Evolutionary conservation across 352 stramenopile genomes (phyloP).

Genomic region (Elongisporangium prolatum): DNA sequence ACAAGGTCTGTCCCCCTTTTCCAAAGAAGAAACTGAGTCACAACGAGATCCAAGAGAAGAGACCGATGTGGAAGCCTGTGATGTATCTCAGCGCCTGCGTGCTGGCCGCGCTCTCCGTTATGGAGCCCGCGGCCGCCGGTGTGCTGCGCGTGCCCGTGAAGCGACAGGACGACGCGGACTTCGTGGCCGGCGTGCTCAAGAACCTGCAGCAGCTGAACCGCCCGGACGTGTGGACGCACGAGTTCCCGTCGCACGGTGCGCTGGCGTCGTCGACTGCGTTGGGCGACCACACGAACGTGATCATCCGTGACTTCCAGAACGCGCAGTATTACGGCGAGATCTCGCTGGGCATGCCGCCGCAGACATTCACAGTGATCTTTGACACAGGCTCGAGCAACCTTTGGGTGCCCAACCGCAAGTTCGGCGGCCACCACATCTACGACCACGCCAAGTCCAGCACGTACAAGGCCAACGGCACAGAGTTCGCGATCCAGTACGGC

Average conservation of each 20-base stretch:
- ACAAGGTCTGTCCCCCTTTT: too few relatives aligned
- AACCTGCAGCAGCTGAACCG: conserved; percentile 33
- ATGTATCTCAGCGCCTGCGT: too few relatives aligned
- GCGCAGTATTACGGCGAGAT: conserved; percentile 87
- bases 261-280: conserved; percentile 1
- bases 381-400: conserved; percentile 93
- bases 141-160: conserved; percentile 68
- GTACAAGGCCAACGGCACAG: conserved; percentile 79
- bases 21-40: too few relatives aligned
- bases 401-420: conserved; percentile 80
- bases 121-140: conserved; percentile 6
- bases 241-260: conserved; percentile 13
- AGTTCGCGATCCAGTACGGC: conserved; percentile 92
- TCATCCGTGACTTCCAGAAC: conserved; percentile 91
- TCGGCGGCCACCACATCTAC: conserved; percentile 57
- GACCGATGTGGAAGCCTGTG: too few relatives aligned
- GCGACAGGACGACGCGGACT: conserved; percentile 61
- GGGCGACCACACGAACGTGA: conserved; percentile 29
- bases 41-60: too few relatives aligned
- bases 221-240: conserved; percentile 42
- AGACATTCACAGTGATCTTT: conserved; percentile 91
- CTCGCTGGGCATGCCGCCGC: conserved; percentile 73
- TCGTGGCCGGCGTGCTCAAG: conserved; percentile 48
- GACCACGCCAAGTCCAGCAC: conserved; percentile 66
- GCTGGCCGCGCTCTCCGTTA: too few relatives aligned